These are phyloP conservation scores for Ganoderma sinense DNA, from an alignment of 1,284 basidiomycete species.

Conservation along the genomic window DNA sequence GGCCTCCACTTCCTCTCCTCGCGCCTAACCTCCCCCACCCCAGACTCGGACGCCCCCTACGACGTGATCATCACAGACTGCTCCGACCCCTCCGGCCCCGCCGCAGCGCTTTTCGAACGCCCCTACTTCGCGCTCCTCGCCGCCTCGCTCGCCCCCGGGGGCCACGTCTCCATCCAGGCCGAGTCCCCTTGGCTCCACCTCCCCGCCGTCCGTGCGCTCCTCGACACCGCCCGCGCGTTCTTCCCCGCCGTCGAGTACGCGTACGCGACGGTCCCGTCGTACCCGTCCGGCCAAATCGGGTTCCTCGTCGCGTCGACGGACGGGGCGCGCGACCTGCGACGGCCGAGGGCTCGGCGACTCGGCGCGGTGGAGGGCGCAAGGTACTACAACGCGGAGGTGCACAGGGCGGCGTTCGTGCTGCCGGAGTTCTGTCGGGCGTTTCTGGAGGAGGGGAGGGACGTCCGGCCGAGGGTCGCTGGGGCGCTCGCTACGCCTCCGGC, in stretches of 20 bases:
- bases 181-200: conserved; percentile 89
- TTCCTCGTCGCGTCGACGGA: conserved; percentile 92
- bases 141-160: conserved; percentile 81
- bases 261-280: conserved; percentile 96
- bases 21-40: conserved; percentile 35
- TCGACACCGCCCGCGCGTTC: conserved; percentile 74
- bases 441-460: conserved; percentile 74
- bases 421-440: conserved; percentile 89
- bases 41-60: conserved; percentile 81
- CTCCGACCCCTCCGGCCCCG: conserved; percentile 97
- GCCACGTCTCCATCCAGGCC: conserved; percentile 94
- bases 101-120: conserved; percentile 93
- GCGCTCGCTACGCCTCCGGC: background rate
- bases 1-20: conserved; percentile 65
- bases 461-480: conserved; percentile 67
- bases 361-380: conserved; percentile 67
- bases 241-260: conserved; percentile 93
- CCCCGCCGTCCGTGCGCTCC: conserved; percentile 72
- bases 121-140: conserved; percentile 82
- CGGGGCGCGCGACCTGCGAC: conserved; percentile 69
- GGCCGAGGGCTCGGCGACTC: conserved; percentile 57
- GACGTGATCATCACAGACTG: conserved; percentile 99
- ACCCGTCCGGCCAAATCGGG: conserved; percentile 96
- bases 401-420: conserved; percentile 85
- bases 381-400: conserved; percentile 90